A percentile compares a stretch with the other conserved stretches of the same genome.
Conservation (phyloP, 2,329 filamentous ascomycete species). For the Hansfordia pulvinata region DNA sequence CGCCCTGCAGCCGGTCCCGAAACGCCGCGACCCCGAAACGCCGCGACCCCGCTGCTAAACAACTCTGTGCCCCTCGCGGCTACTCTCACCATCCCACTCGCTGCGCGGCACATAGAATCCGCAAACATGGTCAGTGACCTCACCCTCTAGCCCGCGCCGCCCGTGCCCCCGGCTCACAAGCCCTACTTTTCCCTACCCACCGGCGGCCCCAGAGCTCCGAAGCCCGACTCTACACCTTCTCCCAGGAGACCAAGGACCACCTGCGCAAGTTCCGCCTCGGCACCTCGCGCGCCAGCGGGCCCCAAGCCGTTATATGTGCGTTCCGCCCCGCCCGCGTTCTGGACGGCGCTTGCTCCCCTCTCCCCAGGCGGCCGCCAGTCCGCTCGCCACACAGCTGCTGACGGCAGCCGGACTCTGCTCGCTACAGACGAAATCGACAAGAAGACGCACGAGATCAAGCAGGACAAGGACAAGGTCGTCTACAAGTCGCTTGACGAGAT, state of each 20-base stretch:
- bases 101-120: no score
- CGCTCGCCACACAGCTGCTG: conserved; percentile 2
- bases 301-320: conserved; percentile 92
- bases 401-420: conserved; percentile 1
- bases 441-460: conserved; percentile 76
- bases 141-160: no score
- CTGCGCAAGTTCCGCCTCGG: conserved; percentile 89
- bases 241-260: conserved; percentile 74
- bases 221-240: conserved; percentile 85
- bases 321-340: conserved; percentile 23
- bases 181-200: conserved; percentile 2
- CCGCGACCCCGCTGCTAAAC: no score
- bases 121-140: no score
- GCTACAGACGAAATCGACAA: conserved; percentile 75
- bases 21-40: no score
- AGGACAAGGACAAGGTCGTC: conserved; percentile 60
- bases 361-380: background rate
- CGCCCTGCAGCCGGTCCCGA: no score
- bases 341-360: no score
- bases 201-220: conserved; percentile 49
- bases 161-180: no score
- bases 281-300: conserved; percentile 73
- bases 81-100: no score
- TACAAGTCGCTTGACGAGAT: conserved; percentile 75
- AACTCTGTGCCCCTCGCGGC: no score